phyloP scores from a whole-genome alignment of 768 basidiomycete genomes.

The Tylopilus felleus region DNA sequence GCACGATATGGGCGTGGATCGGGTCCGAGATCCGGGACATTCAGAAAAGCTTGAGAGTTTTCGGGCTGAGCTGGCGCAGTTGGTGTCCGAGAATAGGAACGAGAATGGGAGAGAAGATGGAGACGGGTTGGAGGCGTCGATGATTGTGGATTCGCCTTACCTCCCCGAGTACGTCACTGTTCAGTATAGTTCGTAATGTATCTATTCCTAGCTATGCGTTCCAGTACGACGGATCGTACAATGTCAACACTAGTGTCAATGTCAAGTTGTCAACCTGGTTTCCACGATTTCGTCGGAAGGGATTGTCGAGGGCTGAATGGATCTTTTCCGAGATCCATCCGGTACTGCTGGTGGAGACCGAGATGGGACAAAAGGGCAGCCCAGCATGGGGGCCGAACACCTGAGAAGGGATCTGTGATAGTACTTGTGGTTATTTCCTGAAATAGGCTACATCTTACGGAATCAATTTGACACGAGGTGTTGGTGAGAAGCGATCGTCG shows the following conservation, averaged over 20 bases:
- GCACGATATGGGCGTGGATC: not conserved
- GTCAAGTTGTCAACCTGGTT: not conserved
- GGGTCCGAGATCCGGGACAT: not conserved
- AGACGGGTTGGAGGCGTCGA: not conserved
- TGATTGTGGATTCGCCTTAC: conserved; percentile 11
- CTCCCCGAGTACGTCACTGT: conserved; percentile 9
- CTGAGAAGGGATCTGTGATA: not conserved
- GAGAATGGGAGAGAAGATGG: not conserved
- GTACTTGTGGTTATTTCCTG: not conserved
- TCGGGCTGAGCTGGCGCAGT: not conserved
- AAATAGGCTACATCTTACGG: not conserved
- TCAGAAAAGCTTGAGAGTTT: not conserved
- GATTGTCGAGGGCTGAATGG: not conserved
- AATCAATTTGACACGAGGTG: not conserved
- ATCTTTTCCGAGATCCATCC: not conserved
- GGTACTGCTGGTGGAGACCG: not conserved
- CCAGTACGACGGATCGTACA: not conserved
- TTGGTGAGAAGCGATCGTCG: not conserved
- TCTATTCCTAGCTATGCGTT: not conserved
- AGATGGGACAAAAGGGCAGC: not conserved
- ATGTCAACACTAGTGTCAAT: not conserved
- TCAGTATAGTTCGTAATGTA: not conserved
- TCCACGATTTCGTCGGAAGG: conserved; percentile 9
- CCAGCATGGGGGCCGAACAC: not conserved
- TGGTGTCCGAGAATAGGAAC: not conserved